phyloP scores from a whole-genome alignment of 2,329 filamentous ascomycete species.

The Cercospora sesami region DNA sequence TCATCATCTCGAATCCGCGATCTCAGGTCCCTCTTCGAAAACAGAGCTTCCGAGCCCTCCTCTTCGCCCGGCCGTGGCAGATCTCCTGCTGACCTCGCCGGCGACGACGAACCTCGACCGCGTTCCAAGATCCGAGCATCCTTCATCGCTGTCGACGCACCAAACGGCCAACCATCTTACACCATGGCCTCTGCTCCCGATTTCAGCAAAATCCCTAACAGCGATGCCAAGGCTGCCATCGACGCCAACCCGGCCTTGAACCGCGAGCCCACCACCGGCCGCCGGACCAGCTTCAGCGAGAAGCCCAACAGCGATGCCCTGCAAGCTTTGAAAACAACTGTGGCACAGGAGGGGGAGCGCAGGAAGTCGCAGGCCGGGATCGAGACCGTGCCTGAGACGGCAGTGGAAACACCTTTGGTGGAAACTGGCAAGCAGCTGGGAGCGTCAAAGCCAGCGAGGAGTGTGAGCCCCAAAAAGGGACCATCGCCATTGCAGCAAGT shows the following conservation, averaged over 20 bases:
- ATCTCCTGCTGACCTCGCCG: slow-evolving; percentile 42
- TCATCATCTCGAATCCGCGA: slow-evolving; percentile 48
- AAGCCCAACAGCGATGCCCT: slow-evolving; percentile 38
- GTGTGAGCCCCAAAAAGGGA: slow-evolving; percentile 4
- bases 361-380: slow-evolving; percentile 38
- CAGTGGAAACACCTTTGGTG: slow-evolving; percentile 42
- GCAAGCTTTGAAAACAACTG: slow-evolving; percentile 43
- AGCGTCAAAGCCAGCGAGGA: slow-evolving; percentile 7
- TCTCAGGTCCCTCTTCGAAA: slow-evolving; percentile 53
- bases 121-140: slow-evolving; percentile 50
- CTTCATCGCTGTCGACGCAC: slow-evolving; percentile 50
- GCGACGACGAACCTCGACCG: slow-evolving; percentile 37
- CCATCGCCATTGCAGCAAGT: background rate
- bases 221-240: slow-evolving; percentile 14
- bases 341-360: slow-evolving; percentile 44
- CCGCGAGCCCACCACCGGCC: slow-evolving; percentile 29
- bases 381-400: slow-evolving; percentile 47
- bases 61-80: slow-evolving; percentile 42
- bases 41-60: slow-evolving; percentile 38
- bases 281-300: slow-evolving; percentile 45
- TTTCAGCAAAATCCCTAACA: slow-evolving; percentile 18
- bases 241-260: slow-evolving; percentile 23
- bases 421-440: slow-evolving; percentile 26
- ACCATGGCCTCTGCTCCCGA: slow-evolving; percentile 27
- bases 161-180: slow-evolving; percentile 9